Evolutionary conservation across 23 red algal species (phyloP), one percentile per base, ranked within the genome.

Genomic region (Gracilaria caudata): DNA sequence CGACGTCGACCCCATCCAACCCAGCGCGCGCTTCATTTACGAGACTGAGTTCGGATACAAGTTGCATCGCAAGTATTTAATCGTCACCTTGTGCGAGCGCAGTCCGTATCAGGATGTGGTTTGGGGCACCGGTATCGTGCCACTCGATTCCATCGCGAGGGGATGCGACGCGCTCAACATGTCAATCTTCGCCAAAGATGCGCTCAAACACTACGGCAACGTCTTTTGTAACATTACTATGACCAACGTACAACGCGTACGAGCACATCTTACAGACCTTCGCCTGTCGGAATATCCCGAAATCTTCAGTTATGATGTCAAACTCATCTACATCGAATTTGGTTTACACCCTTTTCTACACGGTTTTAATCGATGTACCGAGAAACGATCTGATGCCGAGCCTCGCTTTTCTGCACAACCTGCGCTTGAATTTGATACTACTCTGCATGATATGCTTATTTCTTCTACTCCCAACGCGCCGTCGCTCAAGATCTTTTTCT

Each of bases 381-480:
- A 88, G 55, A 76, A 54, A 29, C 47, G 84, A 64, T 88, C 84
- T 14, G 84, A 88, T 38, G 84, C 66, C 20, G 84, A 88, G 55
- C 84, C 84, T 25, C 49, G 68, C 39, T 88, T 88, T 78, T 61
- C 68, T 37, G 72, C 84, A n/a, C 84, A 77, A 43, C 84, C 84
- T 21, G 59, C 84, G 43, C 55, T 88, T 25, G 68, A 88, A 2
- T 65, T 57, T 44, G 84, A 77, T 37, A 65, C 55, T 25, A 68
- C 70, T 37, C 51, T 88, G 59, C 84, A 55, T 60, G 84, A 88
- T 63, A 88, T 88, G 84, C 68, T 88, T 49, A 45, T 85, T 28
- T 71, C 81, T 17, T 51, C 59, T 30, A 55, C 65, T 9, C 60
- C 55, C 3, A 68, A 68, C 40, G 64, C 53, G 9, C 49, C 72